A percentile compares a stretch with the other conserved stretches of the same genome.
Conservation (phyloP, 805 yeast genomes). For the Cyberlindnera mrakii region DNA sequence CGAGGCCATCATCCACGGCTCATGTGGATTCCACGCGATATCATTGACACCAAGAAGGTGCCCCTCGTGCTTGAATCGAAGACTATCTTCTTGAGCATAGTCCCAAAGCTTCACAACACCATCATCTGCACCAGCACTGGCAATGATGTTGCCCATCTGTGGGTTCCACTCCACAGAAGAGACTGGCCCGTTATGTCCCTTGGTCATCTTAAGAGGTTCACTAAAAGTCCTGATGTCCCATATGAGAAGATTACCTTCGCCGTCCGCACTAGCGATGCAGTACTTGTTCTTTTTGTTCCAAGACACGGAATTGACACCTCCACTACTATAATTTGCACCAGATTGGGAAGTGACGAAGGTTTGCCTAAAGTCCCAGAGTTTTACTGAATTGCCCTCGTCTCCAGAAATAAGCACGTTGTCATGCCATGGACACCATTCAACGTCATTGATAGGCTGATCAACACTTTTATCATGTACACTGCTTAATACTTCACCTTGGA, state of each 20-base stretch:
- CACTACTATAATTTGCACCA: constrained; percentile 10
- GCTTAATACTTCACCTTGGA: constrained; percentile 15
- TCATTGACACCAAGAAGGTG: constrained; percentile 87
- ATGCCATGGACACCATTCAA: constrained; percentile 63
- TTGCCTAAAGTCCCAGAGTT: constrained; percentile 49
- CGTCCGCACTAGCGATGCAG: constrained; percentile 63
- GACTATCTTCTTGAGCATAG: constrained; percentile 26
- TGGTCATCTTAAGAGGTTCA: constrained; percentile 24
- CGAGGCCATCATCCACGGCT: constrained; percentile 64
- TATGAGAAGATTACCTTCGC: constrained; percentile 45
- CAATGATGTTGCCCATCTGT: constrained; percentile 43
- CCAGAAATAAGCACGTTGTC: constrained; percentile 56
- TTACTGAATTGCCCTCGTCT: constrained; percentile 54
- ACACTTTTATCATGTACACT: constrained; percentile 16
- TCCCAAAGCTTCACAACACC: constrained; percentile 61
- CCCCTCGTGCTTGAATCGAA: constrained; percentile 72
- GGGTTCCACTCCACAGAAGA: constrained; percentile 76
- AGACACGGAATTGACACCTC: constrained; percentile 51
- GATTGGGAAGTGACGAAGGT: constrained; percentile 5
- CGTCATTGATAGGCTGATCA: constrained; percentile 60
- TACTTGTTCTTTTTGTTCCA: constrained; percentile 52
- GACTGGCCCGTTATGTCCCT: constrained; percentile 47
- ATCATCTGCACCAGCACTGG: constrained; percentile 61
- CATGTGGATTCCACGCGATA: constrained; percentile 73
- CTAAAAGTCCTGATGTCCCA: constrained; percentile 59